Evolutionary conservation across 768 basidiomycete genomes (phyloP).

Genomic region (Mycena albidolilacea): DNA sequence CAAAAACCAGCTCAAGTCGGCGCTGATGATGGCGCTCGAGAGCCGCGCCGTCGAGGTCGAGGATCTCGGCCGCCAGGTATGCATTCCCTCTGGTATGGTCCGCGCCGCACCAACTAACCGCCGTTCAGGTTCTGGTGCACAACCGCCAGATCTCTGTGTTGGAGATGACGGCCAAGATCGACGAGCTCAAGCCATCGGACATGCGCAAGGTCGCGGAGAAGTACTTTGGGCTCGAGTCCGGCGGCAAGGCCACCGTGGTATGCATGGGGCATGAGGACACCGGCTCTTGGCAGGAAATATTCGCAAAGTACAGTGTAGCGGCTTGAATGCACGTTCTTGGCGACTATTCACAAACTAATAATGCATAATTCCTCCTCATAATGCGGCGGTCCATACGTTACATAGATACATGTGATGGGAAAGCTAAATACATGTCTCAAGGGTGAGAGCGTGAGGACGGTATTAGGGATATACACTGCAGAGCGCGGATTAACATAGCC

Average conservation of each 20-base stretch:
- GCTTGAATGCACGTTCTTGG: slow-evolving; percentile 1
- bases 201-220: slow-evolving; percentile 83
- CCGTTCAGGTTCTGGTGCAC: slow-evolving; percentile 82
- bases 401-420: slow-evolving; percentile 34
- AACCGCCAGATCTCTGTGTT: slow-evolving; percentile 87
- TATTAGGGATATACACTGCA: slow-evolving; percentile 20
- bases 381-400: slow-evolving; percentile 25
- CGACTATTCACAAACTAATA: not conserved
- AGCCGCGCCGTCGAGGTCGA: slow-evolving; percentile 88
- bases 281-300: slow-evolving; percentile 72
- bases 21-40: slow-evolving; percentile 95
- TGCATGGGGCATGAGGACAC: slow-evolving; percentile 88
- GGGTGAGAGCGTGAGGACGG: not conserved
- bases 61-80: slow-evolving; percentile 91
- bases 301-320: slow-evolving; percentile 80
- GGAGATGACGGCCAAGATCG: slow-evolving; percentile 93
- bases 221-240: slow-evolving; percentile 76
- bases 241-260: slow-evolving; percentile 83
- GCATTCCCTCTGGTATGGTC: slow-evolving; percentile 29
- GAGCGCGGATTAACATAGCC: slow-evolving; percentile 16
- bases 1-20: slow-evolving; percentile 95
- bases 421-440: slow-evolving; percentile 28
- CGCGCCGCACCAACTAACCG: slow-evolving; percentile 6
- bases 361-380: slow-evolving; percentile 20
- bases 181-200: slow-evolving; percentile 78